phyloP scores from a whole-genome alignment of 202 grass and related monocot species.

The Dendrocalamus latiflorus region DNA sequence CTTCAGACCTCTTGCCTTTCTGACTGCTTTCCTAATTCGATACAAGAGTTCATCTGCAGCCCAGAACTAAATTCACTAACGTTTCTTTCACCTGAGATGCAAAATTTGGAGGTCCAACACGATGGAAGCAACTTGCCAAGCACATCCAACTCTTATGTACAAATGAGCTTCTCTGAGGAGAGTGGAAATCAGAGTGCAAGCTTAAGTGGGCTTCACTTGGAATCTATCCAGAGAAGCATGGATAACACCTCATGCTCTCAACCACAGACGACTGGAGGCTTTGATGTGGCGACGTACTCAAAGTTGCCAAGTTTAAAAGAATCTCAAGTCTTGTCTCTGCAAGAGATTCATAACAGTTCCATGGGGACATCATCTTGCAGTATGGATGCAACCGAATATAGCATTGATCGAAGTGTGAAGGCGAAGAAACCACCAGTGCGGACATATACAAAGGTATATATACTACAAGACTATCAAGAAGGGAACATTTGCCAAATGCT shows the following conservation, averaged over 20 bases:
- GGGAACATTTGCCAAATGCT: not conserved
- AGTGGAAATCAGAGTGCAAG: constrained; percentile 42
- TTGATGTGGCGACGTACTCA: constrained; percentile 41
- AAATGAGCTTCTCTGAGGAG: constrained; percentile 67
- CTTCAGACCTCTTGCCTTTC: constrained; percentile 66
- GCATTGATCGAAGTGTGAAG: constrained; percentile 44
- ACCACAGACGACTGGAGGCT: constrained; percentile 18
- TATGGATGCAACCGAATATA: constrained; percentile 55
- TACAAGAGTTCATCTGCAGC: constrained; percentile 71
- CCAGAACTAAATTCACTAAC: constrained; percentile 65
- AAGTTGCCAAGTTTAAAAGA: constrained; percentile 56
- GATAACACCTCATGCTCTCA: constrained; percentile 45
- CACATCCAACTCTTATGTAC: constrained; percentile 54
- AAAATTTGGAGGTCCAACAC: constrained; percentile 48
- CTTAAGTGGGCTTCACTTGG: constrained; percentile 47
- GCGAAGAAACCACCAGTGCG: constrained; percentile 57
- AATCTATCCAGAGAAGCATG: constrained; percentile 33
- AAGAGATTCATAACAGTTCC: constrained; percentile 53
- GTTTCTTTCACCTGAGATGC: constrained; percentile 63
- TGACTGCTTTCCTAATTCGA: constrained; percentile 42
- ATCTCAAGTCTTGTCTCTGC: constrained; percentile 46
- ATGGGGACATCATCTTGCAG: constrained; percentile 72
- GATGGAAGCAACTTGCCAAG: constrained; percentile 45
- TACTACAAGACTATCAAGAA: not conserved
- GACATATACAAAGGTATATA: constrained; percentile 90